phyloP scores from a whole-genome alignment of 2,329 filamentous ascomycete genomes.

The Ascochyta lentis region DNA sequence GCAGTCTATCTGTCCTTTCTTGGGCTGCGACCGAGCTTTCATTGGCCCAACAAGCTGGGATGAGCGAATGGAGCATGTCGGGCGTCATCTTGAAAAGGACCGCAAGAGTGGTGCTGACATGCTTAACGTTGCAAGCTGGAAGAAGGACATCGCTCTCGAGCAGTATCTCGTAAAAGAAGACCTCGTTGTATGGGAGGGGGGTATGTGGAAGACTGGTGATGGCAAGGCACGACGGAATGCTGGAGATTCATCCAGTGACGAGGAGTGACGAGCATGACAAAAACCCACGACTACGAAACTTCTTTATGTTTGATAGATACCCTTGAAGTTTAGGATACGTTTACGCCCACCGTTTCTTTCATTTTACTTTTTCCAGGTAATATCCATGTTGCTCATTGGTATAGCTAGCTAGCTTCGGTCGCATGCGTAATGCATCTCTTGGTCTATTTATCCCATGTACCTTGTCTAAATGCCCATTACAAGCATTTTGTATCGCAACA shows the following conservation, averaged over 20 bases:
- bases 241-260: constrained; percentile 2
- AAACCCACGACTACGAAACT: background rate
- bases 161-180: constrained; percentile 50
- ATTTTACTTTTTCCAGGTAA: background rate
- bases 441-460: background rate
- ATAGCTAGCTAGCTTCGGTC: background rate
- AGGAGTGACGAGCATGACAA: background rate
- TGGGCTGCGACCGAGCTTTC: constrained; percentile 68
- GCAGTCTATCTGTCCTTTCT: constrained; percentile 66
- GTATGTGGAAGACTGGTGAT: constrained; percentile 44
- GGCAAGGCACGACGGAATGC: constrained; percentile 28
- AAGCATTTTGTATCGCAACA: background rate
- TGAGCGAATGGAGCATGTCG: constrained; percentile 85
- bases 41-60: constrained; percentile 74
- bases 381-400: background rate
- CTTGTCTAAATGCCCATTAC: background rate
- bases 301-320: constrained; percentile 6
- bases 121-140: constrained; percentile 35
- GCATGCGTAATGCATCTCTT: background rate
- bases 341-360: background rate
- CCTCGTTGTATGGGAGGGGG: constrained; percentile 40
- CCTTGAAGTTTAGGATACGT: constrained; percentile 1
- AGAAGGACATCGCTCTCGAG: constrained; percentile 39
- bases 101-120: constrained; percentile 35
- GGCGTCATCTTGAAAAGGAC: constrained; percentile 74